Conservation (phyloP, 495 filamentous ascomycete species). For the Xylaria curta region DNA sequence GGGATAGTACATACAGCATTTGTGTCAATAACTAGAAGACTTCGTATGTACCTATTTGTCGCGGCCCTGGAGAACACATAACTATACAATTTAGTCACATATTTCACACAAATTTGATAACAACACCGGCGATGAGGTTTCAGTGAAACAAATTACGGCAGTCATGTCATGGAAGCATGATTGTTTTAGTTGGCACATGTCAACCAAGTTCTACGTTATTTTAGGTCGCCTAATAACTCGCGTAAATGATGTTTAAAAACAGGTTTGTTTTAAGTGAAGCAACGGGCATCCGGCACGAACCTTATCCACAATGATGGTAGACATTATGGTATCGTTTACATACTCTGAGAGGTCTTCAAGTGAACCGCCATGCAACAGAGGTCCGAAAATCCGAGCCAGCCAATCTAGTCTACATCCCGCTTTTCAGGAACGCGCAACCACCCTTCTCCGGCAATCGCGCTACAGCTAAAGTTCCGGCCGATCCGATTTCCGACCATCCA, state of each 20-base stretch:
- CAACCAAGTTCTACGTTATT: neutral
- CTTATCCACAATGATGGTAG: neutral
- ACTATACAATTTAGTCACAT: neutral
- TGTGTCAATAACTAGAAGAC: neutral
- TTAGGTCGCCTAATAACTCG: neutral
- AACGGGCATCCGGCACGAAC: neutral
- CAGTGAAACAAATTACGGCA: neutral
- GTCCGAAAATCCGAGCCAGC: neutral
- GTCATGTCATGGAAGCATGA: neutral
- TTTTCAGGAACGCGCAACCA: conserved; percentile 6
- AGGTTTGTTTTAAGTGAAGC: neutral
- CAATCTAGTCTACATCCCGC: neutral
- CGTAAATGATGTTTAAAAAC: neutral
- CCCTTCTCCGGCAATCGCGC: neutral
- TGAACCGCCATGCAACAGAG: neutral
- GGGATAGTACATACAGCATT: neutral
- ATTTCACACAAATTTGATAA: neutral
- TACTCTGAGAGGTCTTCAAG: neutral
- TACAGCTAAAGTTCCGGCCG: neutral
- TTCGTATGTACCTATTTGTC: neutral
- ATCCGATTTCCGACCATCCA: neutral
- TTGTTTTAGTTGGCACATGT: neutral
- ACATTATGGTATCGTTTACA: neutral
- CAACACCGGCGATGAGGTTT: neutral
- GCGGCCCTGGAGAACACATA: neutral